These are phyloP conservation scores for Chrysochromulina parva DNA, from an alignment of 78 protist species.

Conservation along the genomic window DNA sequence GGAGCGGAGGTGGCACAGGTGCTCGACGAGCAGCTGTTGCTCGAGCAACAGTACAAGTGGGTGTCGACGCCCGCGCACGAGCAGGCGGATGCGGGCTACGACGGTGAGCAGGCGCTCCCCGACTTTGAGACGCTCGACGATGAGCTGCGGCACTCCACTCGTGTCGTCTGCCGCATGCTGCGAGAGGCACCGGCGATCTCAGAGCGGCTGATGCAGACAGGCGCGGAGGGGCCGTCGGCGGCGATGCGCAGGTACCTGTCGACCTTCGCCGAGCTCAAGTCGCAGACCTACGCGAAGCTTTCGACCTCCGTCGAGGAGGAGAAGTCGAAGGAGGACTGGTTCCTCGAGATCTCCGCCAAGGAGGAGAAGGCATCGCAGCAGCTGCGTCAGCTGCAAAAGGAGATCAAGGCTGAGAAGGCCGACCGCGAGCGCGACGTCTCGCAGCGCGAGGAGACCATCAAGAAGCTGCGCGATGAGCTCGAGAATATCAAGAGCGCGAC, in stretches of 20 bases:
- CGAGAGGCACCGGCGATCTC: not conserved
- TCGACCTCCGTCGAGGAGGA: conserved; percentile 14
- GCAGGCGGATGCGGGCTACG: not conserved
- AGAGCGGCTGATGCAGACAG: not conserved
- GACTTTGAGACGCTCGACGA: conserved; percentile 25
- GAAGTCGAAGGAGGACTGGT: not conserved
- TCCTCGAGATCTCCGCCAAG: not conserved
- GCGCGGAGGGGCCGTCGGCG: not conserved
- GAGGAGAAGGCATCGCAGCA: not conserved
- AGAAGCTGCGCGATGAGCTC: not conserved
- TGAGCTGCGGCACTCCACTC: not conserved
- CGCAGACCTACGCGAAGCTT: not conserved
- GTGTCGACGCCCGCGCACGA: not conserved
- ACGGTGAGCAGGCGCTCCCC: not conserved
- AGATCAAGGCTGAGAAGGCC: not conserved
- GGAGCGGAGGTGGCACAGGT: not conserved
- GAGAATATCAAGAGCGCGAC: not conserved
- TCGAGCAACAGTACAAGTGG: conserved; percentile 10
- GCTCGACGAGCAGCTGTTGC: not conserved
- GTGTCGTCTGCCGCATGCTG: conserved; percentile 2
- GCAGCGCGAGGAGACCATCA: not conserved
- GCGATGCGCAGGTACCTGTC: not conserved
- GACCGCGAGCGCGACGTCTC: not conserved
- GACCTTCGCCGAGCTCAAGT: not conserved
- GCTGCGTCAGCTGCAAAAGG: conserved; percentile 19